These are phyloP conservation scores for Graphilbum sp. DNA, from an alignment of 2,329 filamentous ascomycete species.

Conservation along the genomic window DNA sequence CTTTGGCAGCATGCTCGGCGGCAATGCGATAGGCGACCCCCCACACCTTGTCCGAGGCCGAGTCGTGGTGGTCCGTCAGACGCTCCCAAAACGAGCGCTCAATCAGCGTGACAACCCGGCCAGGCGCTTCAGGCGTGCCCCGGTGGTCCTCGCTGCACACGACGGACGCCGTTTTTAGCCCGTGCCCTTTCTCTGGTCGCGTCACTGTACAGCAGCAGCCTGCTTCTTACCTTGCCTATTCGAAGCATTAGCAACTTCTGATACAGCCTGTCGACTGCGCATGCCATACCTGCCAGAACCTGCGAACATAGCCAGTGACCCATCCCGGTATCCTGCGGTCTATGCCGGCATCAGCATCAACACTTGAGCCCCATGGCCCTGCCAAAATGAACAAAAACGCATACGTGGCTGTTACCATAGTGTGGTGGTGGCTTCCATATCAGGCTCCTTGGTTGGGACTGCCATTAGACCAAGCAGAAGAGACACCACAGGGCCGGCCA, in stretches of 20 bases:
- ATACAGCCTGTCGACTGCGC: too few relatives aligned
- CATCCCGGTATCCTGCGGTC: constrained; percentile 77
- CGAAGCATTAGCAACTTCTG: too few relatives aligned
- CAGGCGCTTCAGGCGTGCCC: constrained; percentile 73
- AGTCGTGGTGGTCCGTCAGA: constrained; percentile 49
- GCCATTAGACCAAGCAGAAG: neutral
- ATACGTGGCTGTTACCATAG: constrained; percentile 56
- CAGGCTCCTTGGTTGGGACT: constrained; percentile 46
- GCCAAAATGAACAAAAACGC: neutral
- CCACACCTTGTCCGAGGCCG: constrained; percentile 58
- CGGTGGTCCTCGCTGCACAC: constrained; percentile 70
- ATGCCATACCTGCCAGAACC: constrained; percentile 99
- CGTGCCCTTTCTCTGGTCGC: too few relatives aligned
- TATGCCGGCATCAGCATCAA: constrained; percentile 19
- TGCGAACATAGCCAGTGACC: constrained; percentile 81
- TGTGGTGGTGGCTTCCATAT: constrained; percentile 98
- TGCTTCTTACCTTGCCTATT: constrained; percentile 4
- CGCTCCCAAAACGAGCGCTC: constrained; percentile 69
- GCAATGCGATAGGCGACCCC: constrained; percentile 82
- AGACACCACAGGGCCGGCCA: too few relatives aligned
- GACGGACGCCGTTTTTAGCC: too few relatives aligned
- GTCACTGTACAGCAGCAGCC: neutral
- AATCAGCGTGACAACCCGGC: constrained; percentile 86
- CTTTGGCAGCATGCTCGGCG: constrained; percentile 55
- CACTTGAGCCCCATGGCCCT: neutral